Evolutionary conservation across 1,284 basidiomycete species (phyloP).

Genomic region (Cryptococcus sp.): DNA sequence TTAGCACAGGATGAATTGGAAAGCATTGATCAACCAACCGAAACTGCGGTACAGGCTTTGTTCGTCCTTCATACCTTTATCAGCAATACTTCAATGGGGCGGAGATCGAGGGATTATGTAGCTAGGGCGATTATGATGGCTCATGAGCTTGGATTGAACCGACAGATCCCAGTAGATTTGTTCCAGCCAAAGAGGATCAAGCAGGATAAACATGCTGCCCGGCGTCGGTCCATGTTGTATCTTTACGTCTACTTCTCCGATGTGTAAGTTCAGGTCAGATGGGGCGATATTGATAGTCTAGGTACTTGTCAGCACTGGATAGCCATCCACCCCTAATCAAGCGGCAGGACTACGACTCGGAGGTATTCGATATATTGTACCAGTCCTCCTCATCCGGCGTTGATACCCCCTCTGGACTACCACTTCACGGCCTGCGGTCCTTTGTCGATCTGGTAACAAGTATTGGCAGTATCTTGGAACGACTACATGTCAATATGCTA

Average conservation of each 20-base stretch:
- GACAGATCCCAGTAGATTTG: constrained; percentile 4
- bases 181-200: not conserved
- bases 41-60: constrained; percentile 17
- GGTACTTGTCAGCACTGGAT: constrained; percentile 18
- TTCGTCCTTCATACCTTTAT: constrained; percentile 18
- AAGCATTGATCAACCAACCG: constrained; percentile 10
- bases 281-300: not conserved
- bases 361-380: constrained; percentile 12
- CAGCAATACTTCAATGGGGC: constrained; percentile 17
- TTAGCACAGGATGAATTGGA: constrained; percentile 17
- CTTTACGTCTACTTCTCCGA: constrained; percentile 24
- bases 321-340: constrained; percentile 18
- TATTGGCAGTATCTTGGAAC: constrained; percentile 9
- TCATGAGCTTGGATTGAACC: constrained; percentile 18
- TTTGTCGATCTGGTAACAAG: constrained; percentile 19
- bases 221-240: constrained; percentile 16
- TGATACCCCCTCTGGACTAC: constrained; percentile 8
- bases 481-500: constrained; percentile 5
- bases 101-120: constrained; percentile 19
- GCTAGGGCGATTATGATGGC: constrained; percentile 22
- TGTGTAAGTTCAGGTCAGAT: constrained; percentile 21
- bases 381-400: constrained; percentile 6
- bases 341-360: constrained; percentile 12
- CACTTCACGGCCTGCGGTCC: constrained; percentile 8
- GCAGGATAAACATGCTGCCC: not conserved